Percentiles rank a stretch among this genome's conserved stretches.
Evolutionary conservation across 768 basidiomycete species (phyloP).

Genomic region (Pleurotus giganteus): DNA sequence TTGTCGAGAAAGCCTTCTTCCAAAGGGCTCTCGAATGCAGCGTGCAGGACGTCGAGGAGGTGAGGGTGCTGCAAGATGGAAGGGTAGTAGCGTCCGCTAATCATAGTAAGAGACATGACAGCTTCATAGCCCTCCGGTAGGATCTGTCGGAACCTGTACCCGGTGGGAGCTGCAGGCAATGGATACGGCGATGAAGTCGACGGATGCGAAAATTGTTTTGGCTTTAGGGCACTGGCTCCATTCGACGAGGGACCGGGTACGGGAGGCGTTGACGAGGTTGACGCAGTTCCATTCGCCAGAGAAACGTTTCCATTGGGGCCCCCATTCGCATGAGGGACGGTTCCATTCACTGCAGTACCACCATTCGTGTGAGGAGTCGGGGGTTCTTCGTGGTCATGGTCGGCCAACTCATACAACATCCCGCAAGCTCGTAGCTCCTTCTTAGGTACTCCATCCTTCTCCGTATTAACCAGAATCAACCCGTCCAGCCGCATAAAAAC

Average conservation of each 20-base stretch:
- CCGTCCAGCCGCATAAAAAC: constrained; percentile 72
- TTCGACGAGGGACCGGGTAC: constrained; percentile 8
- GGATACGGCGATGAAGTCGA: constrained; percentile 21
- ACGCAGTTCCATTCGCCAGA: neutral
- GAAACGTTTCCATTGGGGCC: neutral
- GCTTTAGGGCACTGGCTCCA: constrained; percentile 7
- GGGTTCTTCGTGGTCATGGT: constrained; percentile 64
- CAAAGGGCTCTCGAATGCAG: constrained; percentile 32
- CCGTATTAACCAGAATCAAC: constrained; percentile 59
- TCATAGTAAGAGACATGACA: constrained; percentile 63
- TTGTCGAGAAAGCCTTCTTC: constrained; percentile 36
- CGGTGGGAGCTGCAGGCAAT: constrained; percentile 63
- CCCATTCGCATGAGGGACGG: neutral
- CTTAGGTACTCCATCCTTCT: constrained; percentile 36
- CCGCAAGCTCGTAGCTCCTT: constrained; percentile 72
- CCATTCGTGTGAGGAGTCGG: neutral
- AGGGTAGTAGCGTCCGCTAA: constrained; percentile 84
- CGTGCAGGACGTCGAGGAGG: constrained; percentile 37
- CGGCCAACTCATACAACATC: constrained; percentile 76
- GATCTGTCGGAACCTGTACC: constrained; percentile 70
- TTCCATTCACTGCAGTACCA: neutral
- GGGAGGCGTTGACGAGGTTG: neutral
- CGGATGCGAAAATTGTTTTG: constrained; percentile 21
- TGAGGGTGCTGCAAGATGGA: constrained; percentile 64
- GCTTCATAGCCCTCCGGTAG: constrained; percentile 60